Percentiles rank a stretch among this genome's conserved stretches.
Conservation (phyloP, 768 basidiomycete genomes). For the Auricularia sp. region DNA sequence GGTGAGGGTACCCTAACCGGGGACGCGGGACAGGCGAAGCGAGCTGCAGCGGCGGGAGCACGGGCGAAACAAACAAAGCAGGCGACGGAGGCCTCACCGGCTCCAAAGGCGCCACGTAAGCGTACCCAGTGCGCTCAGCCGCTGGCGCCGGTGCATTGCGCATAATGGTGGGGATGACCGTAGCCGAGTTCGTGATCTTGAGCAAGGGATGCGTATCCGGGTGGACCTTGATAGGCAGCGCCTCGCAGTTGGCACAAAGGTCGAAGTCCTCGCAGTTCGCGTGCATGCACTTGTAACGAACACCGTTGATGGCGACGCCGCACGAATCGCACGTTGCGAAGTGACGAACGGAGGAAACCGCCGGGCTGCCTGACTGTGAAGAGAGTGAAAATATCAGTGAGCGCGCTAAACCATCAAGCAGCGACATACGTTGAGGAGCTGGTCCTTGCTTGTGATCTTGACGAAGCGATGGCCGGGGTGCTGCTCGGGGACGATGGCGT, state of each 20-base stretch:
- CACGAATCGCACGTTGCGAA: slow-evolving; percentile 50
- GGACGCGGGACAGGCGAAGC: too few species aligned
- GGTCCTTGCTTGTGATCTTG: slow-evolving; percentile 41
- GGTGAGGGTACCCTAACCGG: too few species aligned
- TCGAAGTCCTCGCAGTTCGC: slow-evolving; percentile 71
- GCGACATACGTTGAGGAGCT: slow-evolving; percentile 45
- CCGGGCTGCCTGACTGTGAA: not conserved
- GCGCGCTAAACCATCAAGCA: not conserved
- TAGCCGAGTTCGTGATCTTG: slow-evolving; percentile 53
- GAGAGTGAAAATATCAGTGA: not conserved
- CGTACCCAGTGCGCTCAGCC: too few species aligned
- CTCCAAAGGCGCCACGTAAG: too few species aligned
- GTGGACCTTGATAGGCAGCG: slow-evolving; percentile 68
- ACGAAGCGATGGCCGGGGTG: slow-evolving; percentile 74
- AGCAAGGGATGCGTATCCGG: slow-evolving; percentile 60
- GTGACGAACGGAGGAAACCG: not conserved
- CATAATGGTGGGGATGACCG: slow-evolving; percentile 30
- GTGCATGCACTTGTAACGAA: slow-evolving; percentile 83
- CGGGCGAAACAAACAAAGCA: too few species aligned
- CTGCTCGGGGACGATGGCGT: slow-evolving; percentile 59
- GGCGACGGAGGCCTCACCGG: too few species aligned
- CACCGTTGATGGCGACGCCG: slow-evolving; percentile 41
- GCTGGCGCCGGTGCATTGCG: not conserved
- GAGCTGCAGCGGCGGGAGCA: too few species aligned
- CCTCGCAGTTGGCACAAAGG: slow-evolving; percentile 70